A percentile compares a stretch with the other conserved stretches of the same genome.
Evolutionary conservation across 176 grass and related monocot genomes (phyloP).

Genomic region (Zoysia japonica): DNA sequence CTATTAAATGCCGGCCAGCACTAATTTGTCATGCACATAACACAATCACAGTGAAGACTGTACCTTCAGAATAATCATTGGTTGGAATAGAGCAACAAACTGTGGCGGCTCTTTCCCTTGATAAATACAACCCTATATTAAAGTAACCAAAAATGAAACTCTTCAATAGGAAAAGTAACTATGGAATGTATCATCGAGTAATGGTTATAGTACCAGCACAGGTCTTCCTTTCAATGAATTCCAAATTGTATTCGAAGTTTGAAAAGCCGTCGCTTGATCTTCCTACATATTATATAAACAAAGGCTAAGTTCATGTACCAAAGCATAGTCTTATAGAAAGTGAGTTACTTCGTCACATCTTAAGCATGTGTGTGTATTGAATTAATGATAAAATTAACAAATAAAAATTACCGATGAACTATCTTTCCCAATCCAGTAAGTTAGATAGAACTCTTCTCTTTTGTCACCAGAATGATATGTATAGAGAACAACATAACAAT

Average conservation of each 20-base stretch:
- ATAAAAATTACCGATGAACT: conserved; percentile 55
- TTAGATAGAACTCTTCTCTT: conserved; percentile 90
- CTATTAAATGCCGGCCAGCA: conserved; percentile 16
- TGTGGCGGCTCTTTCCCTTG: conserved; percentile 85
- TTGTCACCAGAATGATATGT: conserved; percentile 85
- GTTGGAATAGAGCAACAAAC: conserved; percentile 88
- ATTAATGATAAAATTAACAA: not conserved
- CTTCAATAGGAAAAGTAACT: conserved; percentile 8
- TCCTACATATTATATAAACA: conserved; percentile 54
- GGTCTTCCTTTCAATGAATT: conserved; percentile 78
- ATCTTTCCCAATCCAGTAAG: conserved; percentile 84
- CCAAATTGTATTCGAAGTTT: conserved; percentile 67
- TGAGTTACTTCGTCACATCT: not conserved
- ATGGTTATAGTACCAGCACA: conserved; percentile 62
- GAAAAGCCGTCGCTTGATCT: conserved; percentile 65
- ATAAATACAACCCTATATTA: conserved; percentile 78
- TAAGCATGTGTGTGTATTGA: not conserved
- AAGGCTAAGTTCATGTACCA: conserved; percentile 36
- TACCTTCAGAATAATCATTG: conserved; percentile 95
- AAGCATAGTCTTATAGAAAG: not conserved
- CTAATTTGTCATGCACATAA: conserved; percentile 13
- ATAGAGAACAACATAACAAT: conserved; percentile 93
- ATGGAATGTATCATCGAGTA: not conserved
- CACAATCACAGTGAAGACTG: conserved; percentile 18
- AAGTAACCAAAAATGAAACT: conserved; percentile 40